Evolutionary conservation across 2,329 filamentous ascomycete genomes (phyloP).

Genomic region (Apiospora sp.): DNA sequence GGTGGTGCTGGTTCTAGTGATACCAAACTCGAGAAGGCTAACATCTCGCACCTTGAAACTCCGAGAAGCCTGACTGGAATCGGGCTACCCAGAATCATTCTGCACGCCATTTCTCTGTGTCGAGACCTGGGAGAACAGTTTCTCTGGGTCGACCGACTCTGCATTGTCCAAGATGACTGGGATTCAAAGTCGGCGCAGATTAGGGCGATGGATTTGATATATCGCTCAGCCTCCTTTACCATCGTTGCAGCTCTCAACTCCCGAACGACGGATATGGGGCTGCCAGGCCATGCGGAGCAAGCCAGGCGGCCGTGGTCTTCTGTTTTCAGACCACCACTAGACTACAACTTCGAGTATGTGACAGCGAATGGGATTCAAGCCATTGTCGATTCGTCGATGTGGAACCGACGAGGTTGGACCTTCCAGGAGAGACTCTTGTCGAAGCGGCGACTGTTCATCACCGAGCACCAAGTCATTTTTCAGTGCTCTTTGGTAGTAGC

Average conservation of each 20-base stretch:
- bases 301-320: not conserved
- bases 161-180: conserved; percentile 1
- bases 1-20: not conserved
- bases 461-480: conserved; percentile 37
- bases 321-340: not conserved
- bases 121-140: not conserved
- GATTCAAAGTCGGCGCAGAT: not conserved
- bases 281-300: not conserved
- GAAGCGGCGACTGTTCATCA: conserved; percentile 37
- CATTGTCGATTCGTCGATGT: not conserved
- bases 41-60: not conserved
- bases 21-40: not conserved
- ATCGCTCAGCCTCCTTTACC: not conserved
- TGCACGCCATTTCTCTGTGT: not conserved
- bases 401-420: conserved; percentile 28
- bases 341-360: no score
- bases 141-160: conserved; percentile 19
- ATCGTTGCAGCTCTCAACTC: not conserved
- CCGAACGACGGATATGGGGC: not conserved
- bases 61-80: not conserved
- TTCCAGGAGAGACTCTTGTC: conserved; percentile 30
- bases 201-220: not conserved
- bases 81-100: not conserved
- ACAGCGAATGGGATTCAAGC: not conserved
- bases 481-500: conserved; percentile 32